A percentile compares a stretch with the other conserved stretches of the same genome.
Conservation (phyloP, 2,329 filamentous ascomycete species). For the Thielaviopsis punctulata region DNA sequence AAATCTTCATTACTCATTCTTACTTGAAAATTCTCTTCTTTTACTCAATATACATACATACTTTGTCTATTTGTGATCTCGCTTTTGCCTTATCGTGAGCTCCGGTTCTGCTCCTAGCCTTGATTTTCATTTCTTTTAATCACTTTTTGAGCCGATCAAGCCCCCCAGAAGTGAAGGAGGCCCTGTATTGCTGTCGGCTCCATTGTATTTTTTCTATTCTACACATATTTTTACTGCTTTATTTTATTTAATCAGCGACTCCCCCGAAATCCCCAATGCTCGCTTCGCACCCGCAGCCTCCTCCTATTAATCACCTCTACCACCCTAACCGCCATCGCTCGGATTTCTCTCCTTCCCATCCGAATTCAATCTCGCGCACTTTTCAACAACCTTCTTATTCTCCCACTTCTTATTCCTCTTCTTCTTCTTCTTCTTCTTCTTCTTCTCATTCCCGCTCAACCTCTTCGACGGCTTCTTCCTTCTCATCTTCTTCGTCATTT, state of each 20-base stretch:
- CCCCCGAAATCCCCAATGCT: slow-evolving; percentile 4
- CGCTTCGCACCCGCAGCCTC: slow-evolving; percentile 8
- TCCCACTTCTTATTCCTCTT: slow-evolving; percentile 25
- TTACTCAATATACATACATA: background rate
- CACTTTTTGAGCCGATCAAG: slow-evolving; percentile 1
- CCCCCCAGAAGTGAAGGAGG: background rate
- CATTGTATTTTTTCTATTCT: background rate
- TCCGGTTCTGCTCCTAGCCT: background rate
- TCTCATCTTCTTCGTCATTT: slow-evolving; percentile 29
- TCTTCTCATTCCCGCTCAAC: slow-evolving; percentile 28
- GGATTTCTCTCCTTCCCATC: background rate
- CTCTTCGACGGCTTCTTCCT: slow-evolving; percentile 39
- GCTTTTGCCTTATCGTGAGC: background rate
- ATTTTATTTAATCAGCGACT: background rate
- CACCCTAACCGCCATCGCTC: slow-evolving; percentile 2
- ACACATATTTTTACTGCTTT: background rate
- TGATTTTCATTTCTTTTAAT: slow-evolving; percentile 2
- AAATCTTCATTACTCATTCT: too few species aligned
- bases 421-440: background rate
- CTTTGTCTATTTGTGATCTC: background rate
- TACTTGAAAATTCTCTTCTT: background rate
- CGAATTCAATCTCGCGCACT: background rate
- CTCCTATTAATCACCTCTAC: slow-evolving; percentile 2
- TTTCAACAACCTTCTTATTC: background rate
- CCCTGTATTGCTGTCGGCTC: background rate